phyloP scores from a whole-genome alignment of 2,329 filamentous ascomycete species.

The Furcasterigmium furcatum region DNA sequence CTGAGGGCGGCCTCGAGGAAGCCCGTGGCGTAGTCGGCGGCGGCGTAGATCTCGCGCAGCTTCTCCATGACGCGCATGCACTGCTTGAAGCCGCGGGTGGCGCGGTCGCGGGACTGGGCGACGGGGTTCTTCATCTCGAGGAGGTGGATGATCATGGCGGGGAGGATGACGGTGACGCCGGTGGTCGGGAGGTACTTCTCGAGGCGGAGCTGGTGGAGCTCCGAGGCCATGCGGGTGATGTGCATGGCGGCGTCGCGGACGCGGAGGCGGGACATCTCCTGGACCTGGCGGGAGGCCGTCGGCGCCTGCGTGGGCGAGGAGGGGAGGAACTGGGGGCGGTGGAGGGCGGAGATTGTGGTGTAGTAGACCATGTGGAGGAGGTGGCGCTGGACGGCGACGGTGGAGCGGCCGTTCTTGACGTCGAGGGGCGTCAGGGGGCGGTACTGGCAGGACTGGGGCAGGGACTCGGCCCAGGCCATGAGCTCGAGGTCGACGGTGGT shows the following conservation, averaged over 20 bases:
- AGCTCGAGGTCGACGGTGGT: conserved; percentile 76
- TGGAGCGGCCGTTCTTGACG: conserved; percentile 56
- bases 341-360: conserved; percentile 85
- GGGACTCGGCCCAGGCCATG: conserved; percentile 69
- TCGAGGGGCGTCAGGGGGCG: conserved; percentile 51
- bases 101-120: conserved; percentile 66
- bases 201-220: conserved; percentile 69
- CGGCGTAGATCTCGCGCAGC: conserved; percentile 84
- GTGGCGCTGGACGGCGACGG: conserved; percentile 70
- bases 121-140: conserved; percentile 86
- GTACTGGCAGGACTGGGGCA: conserved; percentile 72
- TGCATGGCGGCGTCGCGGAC: conserved; percentile 81
- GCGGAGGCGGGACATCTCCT: conserved; percentile 78
- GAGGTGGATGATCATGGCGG: conserved; percentile 90
- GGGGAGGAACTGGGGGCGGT: conserved; percentile 86
- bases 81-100: conserved; percentile 78
- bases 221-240: conserved; percentile 80
- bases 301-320: conserved; percentile 56
- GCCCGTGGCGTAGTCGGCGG: conserved; percentile 92
- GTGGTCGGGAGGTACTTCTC: conserved; percentile 83
- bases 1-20: conserved; percentile 91
- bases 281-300: conserved; percentile 61
- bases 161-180: conserved; percentile 85
- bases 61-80: conserved; percentile 92
- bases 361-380: conserved; percentile 92